Evolutionary conservation across 1,284 basidiomycete genomes (phyloP).

Genomic region (Fomitopsis pinicola): DNA sequence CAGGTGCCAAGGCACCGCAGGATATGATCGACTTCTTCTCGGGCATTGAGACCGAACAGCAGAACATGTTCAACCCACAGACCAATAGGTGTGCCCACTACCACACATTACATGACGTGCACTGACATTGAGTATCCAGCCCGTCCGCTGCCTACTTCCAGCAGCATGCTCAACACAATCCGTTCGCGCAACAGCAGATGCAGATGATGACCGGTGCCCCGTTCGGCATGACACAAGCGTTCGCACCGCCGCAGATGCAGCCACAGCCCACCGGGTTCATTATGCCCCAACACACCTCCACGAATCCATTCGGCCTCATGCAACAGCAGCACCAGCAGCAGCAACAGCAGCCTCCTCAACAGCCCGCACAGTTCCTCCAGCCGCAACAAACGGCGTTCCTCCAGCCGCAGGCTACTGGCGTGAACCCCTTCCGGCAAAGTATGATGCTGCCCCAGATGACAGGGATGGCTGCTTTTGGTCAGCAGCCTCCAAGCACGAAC

Average conservation of each 20-base stretch:
- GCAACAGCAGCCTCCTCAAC: conserved; percentile 41
- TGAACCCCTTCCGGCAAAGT: conserved; percentile 70
- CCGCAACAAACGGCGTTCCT: conserved; percentile 41
- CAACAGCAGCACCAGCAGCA: conserved; percentile 28
- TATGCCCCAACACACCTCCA: conserved; percentile 31
- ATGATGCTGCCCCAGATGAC: conserved; percentile 63
- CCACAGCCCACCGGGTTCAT: conserved; percentile 27
- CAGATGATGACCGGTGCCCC: conserved; percentile 56
- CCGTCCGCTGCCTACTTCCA: conserved; percentile 53
- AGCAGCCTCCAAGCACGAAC: conserved; percentile 19
- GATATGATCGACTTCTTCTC: conserved; percentile 86
- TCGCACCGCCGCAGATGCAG: conserved; percentile 23
- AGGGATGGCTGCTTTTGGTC: conserved; percentile 38
- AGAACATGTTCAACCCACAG: conserved; percentile 68
- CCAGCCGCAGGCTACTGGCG: conserved; percentile 66
- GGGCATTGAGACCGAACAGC: conserved; percentile 83
- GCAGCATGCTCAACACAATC: conserved; percentile 68
- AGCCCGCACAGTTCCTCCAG: conserved; percentile 46
- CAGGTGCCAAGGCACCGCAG: conserved; percentile 23
- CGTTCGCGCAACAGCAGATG: conserved; percentile 63
- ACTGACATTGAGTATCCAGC: conserved; percentile 29
- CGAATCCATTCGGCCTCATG: conserved; percentile 40
- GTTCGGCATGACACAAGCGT: conserved; percentile 33
- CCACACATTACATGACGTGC: conserved; percentile 4
- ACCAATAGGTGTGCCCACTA: conserved; percentile 44